These are phyloP conservation scores for Suhomyces vadensis DNA, from an alignment of 805 yeast genomes.

Conservation along the genomic window DNA sequence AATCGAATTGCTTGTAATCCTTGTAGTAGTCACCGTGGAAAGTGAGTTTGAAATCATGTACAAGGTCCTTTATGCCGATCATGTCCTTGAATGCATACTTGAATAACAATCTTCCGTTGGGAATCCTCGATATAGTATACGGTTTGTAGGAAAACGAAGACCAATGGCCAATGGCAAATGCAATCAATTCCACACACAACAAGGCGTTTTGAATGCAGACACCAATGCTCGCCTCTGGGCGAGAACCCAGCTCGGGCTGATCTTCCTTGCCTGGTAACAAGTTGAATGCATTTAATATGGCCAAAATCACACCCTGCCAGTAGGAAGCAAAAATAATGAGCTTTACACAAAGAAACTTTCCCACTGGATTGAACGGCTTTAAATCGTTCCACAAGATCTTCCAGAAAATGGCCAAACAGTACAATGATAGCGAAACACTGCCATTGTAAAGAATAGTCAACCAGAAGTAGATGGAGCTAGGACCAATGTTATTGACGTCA, in stretches of 20 bases:
- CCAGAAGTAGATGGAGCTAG: slow-evolving; percentile 58
- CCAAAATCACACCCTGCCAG: slow-evolving; percentile 84
- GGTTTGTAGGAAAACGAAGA: slow-evolving; percentile 77
- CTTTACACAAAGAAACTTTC: slow-evolving; percentile 90
- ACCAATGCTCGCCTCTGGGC: slow-evolving; percentile 42
- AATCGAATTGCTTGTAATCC: slow-evolving; percentile 80
- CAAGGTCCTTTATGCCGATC: slow-evolving; percentile 72
- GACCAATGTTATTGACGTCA: slow-evolving; percentile 50
- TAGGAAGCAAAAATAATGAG: slow-evolving; percentile 95
- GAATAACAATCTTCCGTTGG: slow-evolving; percentile 66
- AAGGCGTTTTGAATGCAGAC: slow-evolving; percentile 73
- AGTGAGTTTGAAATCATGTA: slow-evolving; percentile 74
- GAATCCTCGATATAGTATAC: slow-evolving; percentile 59
- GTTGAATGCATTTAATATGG: slow-evolving; percentile 51
- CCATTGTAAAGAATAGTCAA: slow-evolving; percentile 70
- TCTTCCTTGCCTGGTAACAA: slow-evolving; percentile 33
- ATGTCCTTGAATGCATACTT: slow-evolving; percentile 72
- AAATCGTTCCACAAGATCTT: slow-evolving; percentile 79
- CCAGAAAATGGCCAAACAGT: slow-evolving; percentile 90
- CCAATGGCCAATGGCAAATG: slow-evolving; percentile 89
- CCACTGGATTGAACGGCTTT: slow-evolving; percentile 80
- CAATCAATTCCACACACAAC: slow-evolving; percentile 79
- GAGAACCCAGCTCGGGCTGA: slow-evolving; percentile 12
- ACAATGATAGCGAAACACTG: slow-evolving; percentile 79
- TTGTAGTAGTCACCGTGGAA: slow-evolving; percentile 67